phyloP scores from a whole-genome alignment of 179 eudicot genomes.

The Vitellaria paradoxa region DNA sequence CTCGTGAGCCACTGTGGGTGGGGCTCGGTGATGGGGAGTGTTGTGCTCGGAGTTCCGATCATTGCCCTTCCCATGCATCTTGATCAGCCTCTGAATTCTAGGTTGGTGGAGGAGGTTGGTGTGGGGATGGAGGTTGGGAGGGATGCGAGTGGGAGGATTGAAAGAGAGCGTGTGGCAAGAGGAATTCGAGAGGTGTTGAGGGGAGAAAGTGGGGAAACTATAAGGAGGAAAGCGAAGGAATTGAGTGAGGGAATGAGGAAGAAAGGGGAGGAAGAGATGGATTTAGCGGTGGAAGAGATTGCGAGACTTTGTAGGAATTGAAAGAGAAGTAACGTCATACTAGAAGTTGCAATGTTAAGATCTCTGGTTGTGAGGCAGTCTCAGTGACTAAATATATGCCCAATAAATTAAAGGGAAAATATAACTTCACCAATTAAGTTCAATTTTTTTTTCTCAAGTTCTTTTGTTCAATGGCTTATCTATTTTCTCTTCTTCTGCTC shows the following conservation, averaged over 20 bases:
- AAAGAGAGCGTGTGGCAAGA: neutral
- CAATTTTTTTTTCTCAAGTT: too few relatives aligned
- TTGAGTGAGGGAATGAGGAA: neutral
- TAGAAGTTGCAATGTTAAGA: too few relatives aligned
- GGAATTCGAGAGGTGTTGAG: neutral
- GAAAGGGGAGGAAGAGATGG: conserved; percentile 11
- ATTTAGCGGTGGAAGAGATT: neutral
- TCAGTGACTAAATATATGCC: too few relatives aligned
- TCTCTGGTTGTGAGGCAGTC: too few relatives aligned
- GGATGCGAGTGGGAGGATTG: conserved; percentile 8
- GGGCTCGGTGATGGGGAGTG: neutral
- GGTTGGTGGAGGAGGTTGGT: conserved; percentile 12
- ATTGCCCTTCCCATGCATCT: conserved; percentile 5
- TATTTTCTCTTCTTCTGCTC: too few relatives aligned
- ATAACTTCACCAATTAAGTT: too few relatives aligned
- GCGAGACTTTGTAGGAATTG: neutral
- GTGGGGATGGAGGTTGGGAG: conserved; percentile 10
- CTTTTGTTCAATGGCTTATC: too few relatives aligned
- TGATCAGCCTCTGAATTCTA: conserved; percentile 5
- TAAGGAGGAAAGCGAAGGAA: conserved; percentile 12
- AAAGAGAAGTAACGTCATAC: neutral
- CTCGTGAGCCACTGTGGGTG: conserved; percentile 11
- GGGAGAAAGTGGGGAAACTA: neutral
- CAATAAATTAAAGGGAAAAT: too few relatives aligned
- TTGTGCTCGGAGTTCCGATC: neutral